phyloP scores from a whole-genome alignment of 177 flowering plant genomes.

The Vitis hybrid region DNA sequence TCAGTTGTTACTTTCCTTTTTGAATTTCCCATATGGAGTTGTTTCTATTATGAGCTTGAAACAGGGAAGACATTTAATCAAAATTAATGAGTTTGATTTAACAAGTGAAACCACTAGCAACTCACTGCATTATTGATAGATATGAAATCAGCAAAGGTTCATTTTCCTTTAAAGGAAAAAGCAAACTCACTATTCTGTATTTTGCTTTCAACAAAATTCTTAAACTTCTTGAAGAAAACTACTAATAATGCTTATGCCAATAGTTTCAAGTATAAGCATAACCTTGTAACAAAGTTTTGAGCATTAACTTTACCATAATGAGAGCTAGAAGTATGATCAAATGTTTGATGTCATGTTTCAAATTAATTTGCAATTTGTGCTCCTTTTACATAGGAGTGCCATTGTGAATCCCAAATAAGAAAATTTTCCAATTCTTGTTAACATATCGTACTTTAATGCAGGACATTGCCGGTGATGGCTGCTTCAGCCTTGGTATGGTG shows the following conservation, averaged over 20 bases:
- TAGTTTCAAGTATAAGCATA: no score
- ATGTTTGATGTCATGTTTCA: not conserved
- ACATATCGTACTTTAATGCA: conserved; percentile 30
- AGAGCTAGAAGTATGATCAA: not conserved
- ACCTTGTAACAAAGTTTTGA: not conserved
- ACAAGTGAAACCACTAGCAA: no score
- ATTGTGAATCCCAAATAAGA: no score
- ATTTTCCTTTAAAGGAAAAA: not conserved
- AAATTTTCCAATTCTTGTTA: not conserved
- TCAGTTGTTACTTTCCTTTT: not conserved
- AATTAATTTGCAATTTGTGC: not conserved
- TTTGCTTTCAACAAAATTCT: not conserved
- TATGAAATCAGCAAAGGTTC: no score
- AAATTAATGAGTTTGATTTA: no score
- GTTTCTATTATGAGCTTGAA: not conserved
- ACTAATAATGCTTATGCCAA: not conserved
- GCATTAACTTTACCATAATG: not conserved
- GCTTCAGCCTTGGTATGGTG: conserved; percentile 97
- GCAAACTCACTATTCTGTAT: not conserved
- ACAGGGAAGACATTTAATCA: not conserved
- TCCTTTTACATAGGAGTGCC: not conserved
- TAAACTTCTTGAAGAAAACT: not conserved
- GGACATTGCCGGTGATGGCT: conserved; percentile 95
- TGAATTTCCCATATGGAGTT: no score
- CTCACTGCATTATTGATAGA: no score